Percentiles rank a stretch among this genome's conserved stretches.
Evolutionary conservation across 1,284 basidiomycete genomes (phyloP).

Genomic region (Fistulinella cinereoalba): DNA sequence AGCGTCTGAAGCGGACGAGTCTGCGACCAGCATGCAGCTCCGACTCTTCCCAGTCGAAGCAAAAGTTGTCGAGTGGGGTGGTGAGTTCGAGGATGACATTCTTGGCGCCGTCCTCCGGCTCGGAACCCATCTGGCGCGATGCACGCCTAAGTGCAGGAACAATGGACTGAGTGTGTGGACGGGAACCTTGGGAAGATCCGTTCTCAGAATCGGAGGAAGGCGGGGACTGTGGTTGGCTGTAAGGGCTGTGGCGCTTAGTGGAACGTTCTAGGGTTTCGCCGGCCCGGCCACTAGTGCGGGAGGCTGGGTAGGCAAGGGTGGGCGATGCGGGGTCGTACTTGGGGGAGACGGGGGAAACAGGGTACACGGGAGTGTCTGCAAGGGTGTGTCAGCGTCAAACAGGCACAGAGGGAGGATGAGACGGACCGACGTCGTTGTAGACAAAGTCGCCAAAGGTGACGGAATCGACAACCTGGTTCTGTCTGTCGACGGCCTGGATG

Average conservation of each 20-base stretch:
- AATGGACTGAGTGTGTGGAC: slow-evolving; percentile 5
- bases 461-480: slow-evolving; percentile 55
- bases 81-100: slow-evolving; percentile 56
- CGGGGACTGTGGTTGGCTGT: slow-evolving; percentile 31
- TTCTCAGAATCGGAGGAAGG: slow-evolving; percentile 31
- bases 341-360: slow-evolving; percentile 1
- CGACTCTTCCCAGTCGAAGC: slow-evolving; percentile 52
- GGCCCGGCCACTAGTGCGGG: slow-evolving; percentile 7
- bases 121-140: slow-evolving; percentile 19
- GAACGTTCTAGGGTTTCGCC: slow-evolving; percentile 15
- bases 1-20: slow-evolving; percentile 66
- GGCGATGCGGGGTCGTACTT: slow-evolving; percentile 2
- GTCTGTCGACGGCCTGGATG: slow-evolving; percentile 59
- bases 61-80: slow-evolving; percentile 53
- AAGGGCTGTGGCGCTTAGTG: slow-evolving; percentile 30
- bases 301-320: neutral
- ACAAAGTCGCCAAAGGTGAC: slow-evolving; percentile 69
- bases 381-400: slow-evolving; percentile 2
- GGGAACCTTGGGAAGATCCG: slow-evolving; percentile 15
- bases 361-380: neutral
- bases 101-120: slow-evolving; percentile 39
- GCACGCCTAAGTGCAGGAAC: slow-evolving; percentile 24
- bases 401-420: neutral
- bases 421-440: slow-evolving; percentile 53
- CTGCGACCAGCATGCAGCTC: slow-evolving; percentile 63